Conservation (phyloP, 2,329 filamentous ascomycete species). For the Torrubiellomyces zombiae region DNA sequence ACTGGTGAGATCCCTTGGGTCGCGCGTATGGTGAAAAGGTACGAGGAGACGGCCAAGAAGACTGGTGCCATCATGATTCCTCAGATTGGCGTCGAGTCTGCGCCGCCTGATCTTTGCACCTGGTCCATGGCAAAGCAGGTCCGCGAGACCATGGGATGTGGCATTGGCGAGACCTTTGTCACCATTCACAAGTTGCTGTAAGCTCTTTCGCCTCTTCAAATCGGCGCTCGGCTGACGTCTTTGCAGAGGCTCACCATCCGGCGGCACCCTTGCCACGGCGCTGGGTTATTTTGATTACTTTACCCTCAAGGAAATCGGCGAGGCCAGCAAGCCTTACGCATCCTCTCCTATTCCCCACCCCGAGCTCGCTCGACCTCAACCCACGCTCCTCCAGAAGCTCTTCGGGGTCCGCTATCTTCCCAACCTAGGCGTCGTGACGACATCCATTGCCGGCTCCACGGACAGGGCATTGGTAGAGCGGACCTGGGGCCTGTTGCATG, state of each 20-base stretch:
- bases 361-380: constrained; percentile 12
- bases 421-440: constrained; percentile 37
- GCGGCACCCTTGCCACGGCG: constrained; percentile 52
- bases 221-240: no score
- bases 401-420: constrained; percentile 32
- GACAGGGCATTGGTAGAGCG: constrained; percentile 41
- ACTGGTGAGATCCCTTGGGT: constrained; percentile 45
- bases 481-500: constrained; percentile 43
- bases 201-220: constrained; percentile 4
- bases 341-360: constrained; percentile 38
- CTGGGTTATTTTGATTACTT: constrained; percentile 41
- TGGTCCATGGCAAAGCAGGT: constrained; percentile 35
- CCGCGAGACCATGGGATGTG: constrained; percentile 29
- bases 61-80: constrained; percentile 44
- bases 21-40: constrained; percentile 41
- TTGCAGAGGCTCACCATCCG: constrained; percentile 28
- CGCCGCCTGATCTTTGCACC: constrained; percentile 41
- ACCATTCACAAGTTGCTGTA: constrained; percentile 26
- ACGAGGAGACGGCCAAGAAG: constrained; percentile 32
- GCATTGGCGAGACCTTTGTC: constrained; percentile 36
- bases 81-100: constrained; percentile 45
- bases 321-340: constrained; percentile 32
- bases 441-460: constrained; percentile 29
- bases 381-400: constrained; percentile 24
- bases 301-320: constrained; percentile 27